A percentile compares a stretch with the other conserved stretches of the same genome.
These are phyloP conservation scores for Serendipita indica DNA, from an alignment of 768 basidiomycete species.

Conservation along the genomic window DNA sequence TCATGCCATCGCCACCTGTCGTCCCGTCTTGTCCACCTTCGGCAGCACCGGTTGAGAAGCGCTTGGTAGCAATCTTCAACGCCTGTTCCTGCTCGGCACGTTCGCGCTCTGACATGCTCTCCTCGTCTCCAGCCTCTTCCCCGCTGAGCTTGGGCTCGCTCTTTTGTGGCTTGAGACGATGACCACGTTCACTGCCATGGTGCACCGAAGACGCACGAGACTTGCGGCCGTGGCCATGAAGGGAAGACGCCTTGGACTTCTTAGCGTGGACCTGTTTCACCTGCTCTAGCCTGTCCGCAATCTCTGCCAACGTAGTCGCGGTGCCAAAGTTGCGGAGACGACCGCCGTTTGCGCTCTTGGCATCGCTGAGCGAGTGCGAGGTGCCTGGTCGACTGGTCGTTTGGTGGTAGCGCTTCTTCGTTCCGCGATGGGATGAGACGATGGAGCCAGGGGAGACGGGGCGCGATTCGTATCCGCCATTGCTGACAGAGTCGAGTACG, in stretches of 20 bases:
- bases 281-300: constrained; percentile 11
- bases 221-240: neutral
- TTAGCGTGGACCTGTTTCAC: neutral
- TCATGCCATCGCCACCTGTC: constrained; percentile 46
- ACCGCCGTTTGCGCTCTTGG: constrained; percentile 25
- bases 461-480: constrained; percentile 18
- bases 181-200: constrained; percentile 2
- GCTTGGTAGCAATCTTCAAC: constrained; percentile 31
- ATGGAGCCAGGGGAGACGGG: constrained; percentile 38
- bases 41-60: constrained; percentile 44
- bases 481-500: neutral
- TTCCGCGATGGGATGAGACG: constrained; percentile 21
- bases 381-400: constrained; percentile 18
- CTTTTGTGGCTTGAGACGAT: constrained; percentile 16
- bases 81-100: constrained; percentile 9
- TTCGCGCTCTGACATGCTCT: constrained; percentile 30
- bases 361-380: constrained; percentile 49
- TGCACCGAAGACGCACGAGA: neutral
- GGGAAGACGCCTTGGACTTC: neutral
- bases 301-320: constrained; percentile 65
- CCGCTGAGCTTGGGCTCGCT: constrained; percentile 27
- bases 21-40: constrained; percentile 35
- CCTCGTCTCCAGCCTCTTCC: constrained; percentile 40
- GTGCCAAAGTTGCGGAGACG: constrained; percentile 57
- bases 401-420: neutral